These are phyloP conservation scores for Balakata baccata DNA, from an alignment of 345 rosid species.

Conservation along the genomic window DNA sequence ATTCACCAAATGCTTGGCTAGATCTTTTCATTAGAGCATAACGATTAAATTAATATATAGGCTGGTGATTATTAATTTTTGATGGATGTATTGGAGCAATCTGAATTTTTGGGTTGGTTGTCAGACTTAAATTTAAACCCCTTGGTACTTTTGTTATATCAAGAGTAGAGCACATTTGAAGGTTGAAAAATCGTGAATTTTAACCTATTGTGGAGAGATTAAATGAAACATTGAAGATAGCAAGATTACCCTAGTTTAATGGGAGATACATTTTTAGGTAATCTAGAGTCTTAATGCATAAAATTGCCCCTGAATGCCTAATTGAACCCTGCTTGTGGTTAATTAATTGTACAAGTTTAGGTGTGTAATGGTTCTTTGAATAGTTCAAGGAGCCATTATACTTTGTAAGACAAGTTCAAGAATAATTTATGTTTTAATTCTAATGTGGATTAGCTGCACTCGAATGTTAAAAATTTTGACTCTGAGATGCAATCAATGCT, in stretches of 20 bases:
- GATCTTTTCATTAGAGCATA: not conserved
- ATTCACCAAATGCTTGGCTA: no score
- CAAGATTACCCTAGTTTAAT: no score
- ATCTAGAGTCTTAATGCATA: no score
- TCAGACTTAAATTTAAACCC: not conserved
- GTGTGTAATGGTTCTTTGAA: no score
- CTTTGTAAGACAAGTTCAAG: no score
- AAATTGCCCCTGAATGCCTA: no score
- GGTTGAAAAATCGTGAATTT: not conserved
- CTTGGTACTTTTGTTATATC: not conserved
- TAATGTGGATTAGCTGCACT: no score
- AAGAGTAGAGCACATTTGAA: not conserved
- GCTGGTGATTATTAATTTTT: not conserved
- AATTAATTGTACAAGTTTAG: no score
- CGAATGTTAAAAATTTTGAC: not conserved
- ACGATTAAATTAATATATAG: not conserved
- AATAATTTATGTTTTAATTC: no score
- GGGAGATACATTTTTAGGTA: not conserved
- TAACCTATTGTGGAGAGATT: not conserved
- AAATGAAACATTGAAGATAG: slow-evolving; percentile 1
- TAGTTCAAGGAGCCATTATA: no score
- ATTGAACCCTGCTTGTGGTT: no score
- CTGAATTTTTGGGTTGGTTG: not conserved
- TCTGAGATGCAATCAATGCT: not conserved
- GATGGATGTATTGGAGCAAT: not conserved